phyloP scores from a whole-genome alignment of 169 alveolate genomes.

The Besnoitia besnoiti region DNA sequence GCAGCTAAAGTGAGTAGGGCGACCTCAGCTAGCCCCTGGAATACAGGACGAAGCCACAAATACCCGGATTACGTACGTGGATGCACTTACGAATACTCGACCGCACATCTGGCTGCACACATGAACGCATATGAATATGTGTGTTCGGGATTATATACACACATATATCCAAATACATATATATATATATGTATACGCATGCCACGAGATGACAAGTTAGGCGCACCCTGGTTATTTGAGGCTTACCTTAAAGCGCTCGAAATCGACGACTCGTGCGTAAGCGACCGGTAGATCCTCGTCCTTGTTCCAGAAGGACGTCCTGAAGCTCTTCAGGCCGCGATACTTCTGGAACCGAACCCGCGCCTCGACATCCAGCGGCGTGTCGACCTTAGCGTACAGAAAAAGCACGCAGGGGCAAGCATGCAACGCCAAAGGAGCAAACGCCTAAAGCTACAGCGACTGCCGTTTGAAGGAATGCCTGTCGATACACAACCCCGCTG shows the following conservation, averaged over 20 bases:
- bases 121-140: too few species aligned
- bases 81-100: neutral
- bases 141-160: too few species aligned
- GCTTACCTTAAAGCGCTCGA: conserved; percentile 65
- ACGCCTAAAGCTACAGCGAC: too few species aligned
- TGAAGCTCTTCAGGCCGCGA: conserved; percentile 78
- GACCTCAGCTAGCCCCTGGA: neutral
- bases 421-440: neutral
- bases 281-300: conserved; percentile 76
- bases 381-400: conserved; percentile 54
- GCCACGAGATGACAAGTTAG: too few species aligned
- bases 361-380: conserved; percentile 68
- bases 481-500: too few species aligned
- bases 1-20: too few species aligned
- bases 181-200: too few species aligned
- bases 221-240: too few species aligned
- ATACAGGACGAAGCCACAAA: neutral
- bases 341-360: conserved; percentile 75
- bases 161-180: too few species aligned
- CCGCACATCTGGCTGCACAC: too few species aligned
- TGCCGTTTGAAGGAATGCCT: too few species aligned
- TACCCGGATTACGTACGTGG: neutral
- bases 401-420: neutral
- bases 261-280: conserved; percentile 72
- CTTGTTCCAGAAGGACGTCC: conserved; percentile 76